Evolutionary conservation across 768 basidiomycete genomes (phyloP), one percentile per base, ranked within the genome.

Genomic region (Tephrocybe sp.): DNA sequence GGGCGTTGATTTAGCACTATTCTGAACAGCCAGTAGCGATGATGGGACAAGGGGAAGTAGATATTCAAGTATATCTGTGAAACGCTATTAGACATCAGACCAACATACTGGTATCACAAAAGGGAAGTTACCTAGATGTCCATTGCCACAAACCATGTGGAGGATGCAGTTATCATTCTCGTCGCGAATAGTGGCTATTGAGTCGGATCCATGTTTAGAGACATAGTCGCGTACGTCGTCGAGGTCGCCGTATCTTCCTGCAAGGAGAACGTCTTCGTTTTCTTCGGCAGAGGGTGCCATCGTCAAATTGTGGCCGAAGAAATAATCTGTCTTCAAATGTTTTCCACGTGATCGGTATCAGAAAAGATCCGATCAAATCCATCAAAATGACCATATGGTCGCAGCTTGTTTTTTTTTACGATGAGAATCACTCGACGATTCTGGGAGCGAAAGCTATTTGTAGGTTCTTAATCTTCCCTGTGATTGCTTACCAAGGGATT

Each of bases 81-180:
- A 49, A 64, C 55, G 60, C 78, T 82, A 78, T 67, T 66, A 68
- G 63, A 68, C 61, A 69, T 80, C 67, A 75, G 74, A 63, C 62
- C 31, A 47, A 57, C 36, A 39, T 39, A 20, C 16, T 17, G 46
- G 48, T 45, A 39, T 52, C 44, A 52, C 32, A 38, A 53, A 36
- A 43, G 48, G 35, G 41, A 48, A 11, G n/a, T 72, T 54, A 95
- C 94, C 91, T 70, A 73, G 59, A 74, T 97, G 94, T 0, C 94
- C 94, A 68, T 98, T 98, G 1, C 80, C 94, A 50, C 82, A 84
- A 12, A 79, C 75, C 93, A 96, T 96, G 66, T 97, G 94, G 34
- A 97, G 70, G 35, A 84, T 70, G 2, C 79, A 83, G 72, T 93
- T 97, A 34, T 80, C 85, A 62, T 88, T 80, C 38, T 85, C 85